Conservation (phyloP, 345 rosid species). For the Citrus mangshanensis region DNA sequence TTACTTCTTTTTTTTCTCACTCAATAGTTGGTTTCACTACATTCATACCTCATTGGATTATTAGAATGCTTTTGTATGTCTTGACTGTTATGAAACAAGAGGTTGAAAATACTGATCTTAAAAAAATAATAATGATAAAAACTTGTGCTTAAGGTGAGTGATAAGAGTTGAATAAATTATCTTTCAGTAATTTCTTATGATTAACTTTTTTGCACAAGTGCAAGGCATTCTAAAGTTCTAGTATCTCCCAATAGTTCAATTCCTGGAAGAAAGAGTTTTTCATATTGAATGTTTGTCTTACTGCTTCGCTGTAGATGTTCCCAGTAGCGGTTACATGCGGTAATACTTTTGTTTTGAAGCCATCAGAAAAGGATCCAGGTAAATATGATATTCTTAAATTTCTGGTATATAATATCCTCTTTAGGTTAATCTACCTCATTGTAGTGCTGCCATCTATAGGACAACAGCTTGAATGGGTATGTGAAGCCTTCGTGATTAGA, state of each 20-base stretch:
- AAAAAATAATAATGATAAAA: background rate
- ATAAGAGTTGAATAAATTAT: background rate
- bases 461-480: background rate
- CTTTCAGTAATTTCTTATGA: background rate
- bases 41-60: background rate
- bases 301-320: constrained; percentile 74
- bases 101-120: background rate
- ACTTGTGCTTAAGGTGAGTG: background rate
- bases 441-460: background rate
- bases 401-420: background rate
- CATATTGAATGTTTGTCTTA: background rate
- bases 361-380: constrained; percentile 99
- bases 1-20: background rate
- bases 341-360: constrained; percentile 88
- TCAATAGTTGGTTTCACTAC: background rate
- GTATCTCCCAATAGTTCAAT: background rate
- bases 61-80: background rate
- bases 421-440: background rate
- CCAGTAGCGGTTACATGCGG: constrained; percentile 95
- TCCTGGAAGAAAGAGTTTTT: background rate
- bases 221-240: background rate
- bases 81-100: background rate
- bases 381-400: constrained; percentile 11
- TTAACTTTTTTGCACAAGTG: background rate
- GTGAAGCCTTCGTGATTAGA: background rate